phyloP scores from a whole-genome alignment of 495 filamentous ascomycete species.

The Neurospora sp. region DNA sequence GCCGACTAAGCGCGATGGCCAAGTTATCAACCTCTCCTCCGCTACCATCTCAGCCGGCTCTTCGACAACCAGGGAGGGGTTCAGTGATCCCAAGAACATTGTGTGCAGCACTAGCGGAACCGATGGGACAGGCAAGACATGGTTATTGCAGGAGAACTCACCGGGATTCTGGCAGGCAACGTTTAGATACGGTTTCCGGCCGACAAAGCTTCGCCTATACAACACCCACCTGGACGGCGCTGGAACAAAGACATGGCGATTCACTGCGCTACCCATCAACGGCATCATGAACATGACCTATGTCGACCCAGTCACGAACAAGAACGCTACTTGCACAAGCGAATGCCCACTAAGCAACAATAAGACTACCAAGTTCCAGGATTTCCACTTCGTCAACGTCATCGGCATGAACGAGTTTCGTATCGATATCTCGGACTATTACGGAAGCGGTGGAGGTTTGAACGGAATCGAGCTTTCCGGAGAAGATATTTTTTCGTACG shows the following conservation, averaged over 20 bases:
- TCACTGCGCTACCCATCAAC: constrained; percentile 68
- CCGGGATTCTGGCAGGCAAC: constrained; percentile 77
- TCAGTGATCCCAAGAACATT: constrained; percentile 71
- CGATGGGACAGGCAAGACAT: constrained; percentile 63
- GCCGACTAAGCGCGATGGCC: constrained; percentile 47
- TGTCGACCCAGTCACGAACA: constrained; percentile 57
- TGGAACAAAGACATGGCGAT: constrained; percentile 78
- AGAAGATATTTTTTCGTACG: constrained; percentile 76
- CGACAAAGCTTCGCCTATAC: constrained; percentile 77
- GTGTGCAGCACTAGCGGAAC: constrained; percentile 62
- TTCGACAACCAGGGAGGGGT: constrained; percentile 50
- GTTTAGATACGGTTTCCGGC: constrained; percentile 71
- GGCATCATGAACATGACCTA: constrained; percentile 98
- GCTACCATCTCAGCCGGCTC: constrained; percentile 60
- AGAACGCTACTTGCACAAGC: constrained; percentile 59
- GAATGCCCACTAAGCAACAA: constrained; percentile 69
- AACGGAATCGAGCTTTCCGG: constrained; percentile 86
- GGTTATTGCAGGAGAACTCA: constrained; percentile 71
- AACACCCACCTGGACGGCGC: constrained; percentile 82
- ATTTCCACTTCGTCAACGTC: constrained; percentile 80
- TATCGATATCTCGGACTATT: constrained; percentile 76
- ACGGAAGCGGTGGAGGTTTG: constrained; percentile 77
- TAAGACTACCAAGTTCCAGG: constrained; percentile 56
- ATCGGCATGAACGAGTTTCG: constrained; percentile 85
- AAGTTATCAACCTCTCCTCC: constrained; percentile 74